Evolutionary conservation across 352 stramenopile genomes (phyloP), one percentile per base, ranked within the genome.

Genomic region (Phytopythium oedochilum): DNA sequence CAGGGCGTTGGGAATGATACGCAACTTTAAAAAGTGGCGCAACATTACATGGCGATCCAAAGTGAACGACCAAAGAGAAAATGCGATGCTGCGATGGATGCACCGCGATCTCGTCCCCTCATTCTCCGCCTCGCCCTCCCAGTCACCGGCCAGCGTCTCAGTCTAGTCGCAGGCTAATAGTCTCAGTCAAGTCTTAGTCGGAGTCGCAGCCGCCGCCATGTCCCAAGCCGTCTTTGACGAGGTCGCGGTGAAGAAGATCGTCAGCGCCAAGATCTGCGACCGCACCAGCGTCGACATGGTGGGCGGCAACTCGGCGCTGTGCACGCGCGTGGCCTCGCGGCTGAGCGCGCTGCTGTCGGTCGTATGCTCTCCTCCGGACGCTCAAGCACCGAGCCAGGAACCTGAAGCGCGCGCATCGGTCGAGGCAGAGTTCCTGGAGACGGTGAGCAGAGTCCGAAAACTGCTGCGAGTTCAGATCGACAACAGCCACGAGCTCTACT

Each of bases 401-500:
- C n/a, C 18, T 11, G 39, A 46, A n/a, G 42, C 11, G n/a, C 42
- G 22, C n/a, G 42, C n/a, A 23, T 23, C 8, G 22, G 22, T 48
- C 3, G 42, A 18, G 22, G 23, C 23, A 8, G 52, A 60, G 34
- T 66, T 60, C 31, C 34, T 51, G 22, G 39, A 44, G 38, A 51
- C 65, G 8, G 29, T 60, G 39, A 50, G 47, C 29, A 20, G 29
- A 10, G 56, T 67, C 34, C 48, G 64, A 22, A 57, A 26, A 28
- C 40, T 67, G 3, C 38, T 64, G 55, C 49, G 50, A 59, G 23
- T 52, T 36, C 47, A 34, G 44, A 49, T 12, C 26, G 26, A 51
- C 40, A 32, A 42, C 17, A 55, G 54, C 25, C 35, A 54, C 15
- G 34, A 68, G 55, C 60, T 71, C n/a, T 39, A 44, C 55, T 60